Percentiles rank a stretch among this genome's conserved stretches.
These are phyloP conservation scores for Aphanomyces cochlioides DNA, from an alignment of 352 stramenopile species.

Conservation along the genomic window DNA sequence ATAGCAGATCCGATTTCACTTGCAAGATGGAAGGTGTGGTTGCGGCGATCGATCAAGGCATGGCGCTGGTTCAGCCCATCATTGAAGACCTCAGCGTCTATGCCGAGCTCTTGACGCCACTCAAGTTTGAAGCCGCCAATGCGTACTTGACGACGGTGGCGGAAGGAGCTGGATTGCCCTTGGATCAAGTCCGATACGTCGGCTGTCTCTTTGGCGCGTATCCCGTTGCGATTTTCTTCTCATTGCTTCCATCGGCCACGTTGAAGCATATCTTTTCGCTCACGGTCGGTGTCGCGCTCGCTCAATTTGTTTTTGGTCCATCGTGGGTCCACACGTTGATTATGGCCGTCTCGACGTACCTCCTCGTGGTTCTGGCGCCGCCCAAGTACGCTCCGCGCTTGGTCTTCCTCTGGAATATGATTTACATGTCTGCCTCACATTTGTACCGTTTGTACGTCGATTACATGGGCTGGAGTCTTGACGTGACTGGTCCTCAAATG, in stretches of 20 bases:
- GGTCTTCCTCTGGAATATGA: conserved; percentile 94
- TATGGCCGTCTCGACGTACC: conserved; percentile 87
- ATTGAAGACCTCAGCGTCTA: conserved; percentile 15
- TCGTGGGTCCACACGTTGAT: conserved; percentile 95
- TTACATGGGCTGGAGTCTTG: conserved; percentile 90
- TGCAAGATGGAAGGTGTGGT: background rate
- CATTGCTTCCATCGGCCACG: conserved; percentile 69
- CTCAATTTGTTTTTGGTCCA: conserved; percentile 91
- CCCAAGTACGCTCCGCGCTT: conserved; percentile 60
- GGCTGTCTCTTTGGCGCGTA: conserved; percentile 93
- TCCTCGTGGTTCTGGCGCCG: conserved; percentile 69
- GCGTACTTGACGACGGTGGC: conserved; percentile 45
- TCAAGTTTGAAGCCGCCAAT: conserved; percentile 54
- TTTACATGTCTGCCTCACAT: conserved; percentile 89
- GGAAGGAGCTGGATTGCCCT: conserved; percentile 41
- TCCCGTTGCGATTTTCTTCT: conserved; percentile 89
- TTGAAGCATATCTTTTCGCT: conserved; percentile 93
- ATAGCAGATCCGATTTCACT: background rate
- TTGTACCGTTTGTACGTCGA: conserved; percentile 95
- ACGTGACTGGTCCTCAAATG: conserved; percentile 89
- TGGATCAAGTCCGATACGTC: conserved; percentile 77
- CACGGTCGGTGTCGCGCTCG: conserved; percentile 86
- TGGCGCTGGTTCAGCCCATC: conserved; percentile 13
- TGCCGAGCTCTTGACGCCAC: conserved; percentile 48
- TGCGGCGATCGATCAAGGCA: conserved; percentile 5